These are phyloP conservation scores for Schwanniomyces yamadae DNA, from an alignment of 805 yeast species.

Conservation along the genomic window DNA sequence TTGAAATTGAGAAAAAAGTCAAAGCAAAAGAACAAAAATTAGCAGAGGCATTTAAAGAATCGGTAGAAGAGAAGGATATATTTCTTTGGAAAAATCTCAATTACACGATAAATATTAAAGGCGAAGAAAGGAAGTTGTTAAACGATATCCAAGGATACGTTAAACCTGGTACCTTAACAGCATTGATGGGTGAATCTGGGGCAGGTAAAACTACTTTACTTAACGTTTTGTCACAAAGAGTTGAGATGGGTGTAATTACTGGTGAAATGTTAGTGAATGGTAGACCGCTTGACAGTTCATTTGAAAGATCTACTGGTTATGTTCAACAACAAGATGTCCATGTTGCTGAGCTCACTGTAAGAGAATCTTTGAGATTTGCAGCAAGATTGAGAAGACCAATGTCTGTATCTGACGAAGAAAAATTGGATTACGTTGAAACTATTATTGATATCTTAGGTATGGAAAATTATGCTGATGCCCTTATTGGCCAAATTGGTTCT, in stretches of 20 bases:
- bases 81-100: slow-evolving; percentile 79
- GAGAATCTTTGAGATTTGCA: slow-evolving; percentile 26
- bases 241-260: slow-evolving; percentile 20
- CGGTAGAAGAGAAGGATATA: slow-evolving; percentile 27
- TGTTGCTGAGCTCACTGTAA: slow-evolving; percentile 30
- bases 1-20: slow-evolving; percentile 23
- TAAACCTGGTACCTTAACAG: slow-evolving; percentile 79
- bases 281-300: slow-evolving; percentile 21
- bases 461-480: slow-evolving; percentile 18
- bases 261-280: slow-evolving; percentile 39
- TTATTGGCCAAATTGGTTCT: slow-evolving; percentile 15
- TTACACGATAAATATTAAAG: slow-evolving; percentile 52
- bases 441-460: slow-evolving; percentile 24
- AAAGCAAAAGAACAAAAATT: slow-evolving; percentile 21
- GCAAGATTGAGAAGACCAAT: slow-evolving; percentile 28
- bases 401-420: slow-evolving; percentile 18
- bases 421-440: slow-evolving; percentile 25
- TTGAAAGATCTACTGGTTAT: slow-evolving; percentile 34
- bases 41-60: slow-evolving; percentile 7
- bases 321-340: slow-evolving; percentile 36
- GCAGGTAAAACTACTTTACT: slow-evolving; percentile 47
- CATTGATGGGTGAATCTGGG: slow-evolving; percentile 59
- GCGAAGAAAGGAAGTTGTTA: slow-evolving; percentile 50
- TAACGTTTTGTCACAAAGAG: slow-evolving; percentile 35
- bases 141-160: slow-evolving; percentile 78